Evolutionary conservation across 306 rosid genomes (phyloP), one percentile per base, ranked within the genome.

Genomic region (Begonia masoniana): DNA sequence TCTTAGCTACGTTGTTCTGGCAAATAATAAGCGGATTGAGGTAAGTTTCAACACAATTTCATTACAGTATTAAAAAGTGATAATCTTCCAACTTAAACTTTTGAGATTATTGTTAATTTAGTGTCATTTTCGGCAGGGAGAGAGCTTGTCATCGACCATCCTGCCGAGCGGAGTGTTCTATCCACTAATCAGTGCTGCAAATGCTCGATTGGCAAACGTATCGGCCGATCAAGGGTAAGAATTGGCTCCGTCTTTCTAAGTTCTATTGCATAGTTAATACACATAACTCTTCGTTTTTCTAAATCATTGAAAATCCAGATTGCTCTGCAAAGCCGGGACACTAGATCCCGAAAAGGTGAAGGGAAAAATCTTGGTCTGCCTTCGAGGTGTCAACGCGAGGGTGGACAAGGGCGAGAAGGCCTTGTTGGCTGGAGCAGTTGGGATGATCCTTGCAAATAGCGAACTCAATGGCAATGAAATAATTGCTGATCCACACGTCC

Each of bases 321-420:
- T 63, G 56, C 65, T 89, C 59, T 89, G 97, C 70, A 80, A 82
- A 76, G 70, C 84, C 51, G 73, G 82, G 52, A 85, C 94, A 9
- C 74, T 89, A 16, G 95, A 89, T 63, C 95, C 75, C 3, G 54
- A 12, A n/a, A 85, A 85, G 74, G 97, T 72, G 23, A 76, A 78
- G 77, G 95, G 95, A 13, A 89, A 85, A 66, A 89, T 89, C 16
- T 63, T 89, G 53, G 61, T 78, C 45, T 89, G 97, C 71, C 79
- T 89, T 23, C 68, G 97, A 54, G 97, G 97, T 1, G 63, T 72
- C 50, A 89, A 65, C 68, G 85, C 91, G 21, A 82, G 97, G 69
- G 94, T 76, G 23, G 94, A 85, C 74, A 89, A 85, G 51, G 97
- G 97, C 53, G 77, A 78, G 58, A 82, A 85, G 73, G 91, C 91